phyloP scores from a whole-genome alignment of 129 eudicot species.

The Artemisia annua region DNA sequence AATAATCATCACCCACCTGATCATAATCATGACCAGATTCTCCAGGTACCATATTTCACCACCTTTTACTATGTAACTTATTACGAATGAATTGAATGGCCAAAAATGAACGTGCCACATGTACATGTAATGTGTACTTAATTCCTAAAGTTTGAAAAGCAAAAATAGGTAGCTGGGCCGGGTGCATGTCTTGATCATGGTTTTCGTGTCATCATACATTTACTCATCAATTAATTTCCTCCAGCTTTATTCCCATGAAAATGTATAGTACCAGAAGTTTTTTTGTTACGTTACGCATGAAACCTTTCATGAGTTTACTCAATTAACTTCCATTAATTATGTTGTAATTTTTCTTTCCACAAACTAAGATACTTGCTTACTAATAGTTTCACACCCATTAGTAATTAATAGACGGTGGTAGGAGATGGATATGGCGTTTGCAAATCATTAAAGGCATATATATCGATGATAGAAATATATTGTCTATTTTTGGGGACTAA shows the following conservation, averaged over 20 bases:
- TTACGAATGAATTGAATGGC: too few species aligned
- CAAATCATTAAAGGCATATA: too few species aligned
- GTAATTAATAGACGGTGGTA: too few species aligned
- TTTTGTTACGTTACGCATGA: slow-evolving; percentile 36
- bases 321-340: slow-evolving; percentile 6
- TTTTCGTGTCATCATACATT: slow-evolving; percentile 37
- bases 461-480: too few species aligned
- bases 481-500: not conserved
- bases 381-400: too few species aligned
- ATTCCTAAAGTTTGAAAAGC: not conserved
- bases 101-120: too few species aligned
- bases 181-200: slow-evolving; percentile 37
- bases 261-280: slow-evolving; percentile 9
- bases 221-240: slow-evolving; percentile 4
- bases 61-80: not conserved
- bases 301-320: slow-evolving; percentile 9
- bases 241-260: slow-evolving; percentile 16
- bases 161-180: not conserved
- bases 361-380: too few species aligned
- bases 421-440: too few species aligned
- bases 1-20: slow-evolving; percentile 26
- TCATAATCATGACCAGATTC: slow-evolving; percentile 1
- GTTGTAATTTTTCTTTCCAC: too few species aligned
- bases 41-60: slow-evolving; percentile 23
- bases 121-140: not conserved